Conservation (phyloP, 2,329 filamentous ascomycete species). For the Colletotrichum endophyticum region DNA sequence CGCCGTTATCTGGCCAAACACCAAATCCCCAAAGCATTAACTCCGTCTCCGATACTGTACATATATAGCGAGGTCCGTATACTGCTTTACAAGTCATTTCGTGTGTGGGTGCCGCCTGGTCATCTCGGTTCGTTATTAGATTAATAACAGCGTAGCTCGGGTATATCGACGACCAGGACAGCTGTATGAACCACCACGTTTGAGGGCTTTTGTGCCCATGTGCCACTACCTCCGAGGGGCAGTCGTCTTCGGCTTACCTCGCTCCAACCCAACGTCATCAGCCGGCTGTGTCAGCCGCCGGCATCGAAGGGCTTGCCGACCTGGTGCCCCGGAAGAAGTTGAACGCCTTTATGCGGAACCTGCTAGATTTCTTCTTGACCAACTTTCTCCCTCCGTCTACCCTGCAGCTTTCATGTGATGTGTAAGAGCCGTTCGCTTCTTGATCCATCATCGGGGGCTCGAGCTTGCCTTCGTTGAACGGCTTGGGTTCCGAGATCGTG, state of each 20-base stretch:
- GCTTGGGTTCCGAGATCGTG: conserved; percentile 43
- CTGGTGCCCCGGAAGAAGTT: conserved; percentile 60
- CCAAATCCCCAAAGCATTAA: conserved; percentile 15
- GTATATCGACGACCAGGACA: conserved; percentile 14
- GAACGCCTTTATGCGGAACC: conserved; percentile 67
- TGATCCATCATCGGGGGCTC: conserved; percentile 14
- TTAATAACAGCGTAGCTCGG: conserved; percentile 8
- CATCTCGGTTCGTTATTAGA: not conserved
- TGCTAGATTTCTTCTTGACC: conserved; percentile 66
- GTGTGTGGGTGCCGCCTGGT: not conserved
- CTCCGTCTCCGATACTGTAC: conserved; percentile 19
- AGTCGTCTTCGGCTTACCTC: not conserved
- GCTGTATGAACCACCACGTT: not conserved
- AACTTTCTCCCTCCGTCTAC: conserved; percentile 51
- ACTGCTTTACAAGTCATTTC: conserved; percentile 17
- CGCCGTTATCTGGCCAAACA: not conserved
- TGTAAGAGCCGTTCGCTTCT: conserved; percentile 23
- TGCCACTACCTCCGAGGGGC: not conserved
- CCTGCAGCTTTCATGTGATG: conserved; percentile 47
- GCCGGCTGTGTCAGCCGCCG: conserved; percentile 31
- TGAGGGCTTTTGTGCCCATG: not conserved
- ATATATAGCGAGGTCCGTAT: conserved; percentile 18
- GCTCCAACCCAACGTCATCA: conserved; percentile 10
- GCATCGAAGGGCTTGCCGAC: conserved; percentile 37
- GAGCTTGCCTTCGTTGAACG: conserved; percentile 22